Base-by-base conservation (phyloP, 2,329 filamentous ascomycete genomes). In the Cordyceps cicadae region DNA sequence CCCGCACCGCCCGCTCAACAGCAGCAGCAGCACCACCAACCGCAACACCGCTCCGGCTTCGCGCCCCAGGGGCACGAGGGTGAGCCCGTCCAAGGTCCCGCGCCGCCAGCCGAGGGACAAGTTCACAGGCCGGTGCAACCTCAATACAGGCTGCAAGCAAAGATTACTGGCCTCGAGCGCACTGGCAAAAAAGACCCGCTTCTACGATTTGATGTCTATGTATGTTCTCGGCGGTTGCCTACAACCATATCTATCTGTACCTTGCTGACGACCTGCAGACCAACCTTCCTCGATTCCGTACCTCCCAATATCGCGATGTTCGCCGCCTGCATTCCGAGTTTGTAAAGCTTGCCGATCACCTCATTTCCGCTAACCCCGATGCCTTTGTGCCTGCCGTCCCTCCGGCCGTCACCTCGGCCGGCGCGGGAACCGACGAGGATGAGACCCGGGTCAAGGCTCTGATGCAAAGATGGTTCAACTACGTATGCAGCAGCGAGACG, bases 351-450 rank as follows among this genome's bases (percentile, higher is more conserved):
- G 91, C 89, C 60, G 90, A 96, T 62, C 94, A 99, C 74, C 80
- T 99, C 61, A 92, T 97, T 72, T 97, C 93, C 26, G 92, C 93
- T n/a, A 97, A 97, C 70, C 94, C 94, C 3, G 94, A 99, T 74
- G 89, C 92, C 9, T 81, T 99, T 50, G 93, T 99, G 8, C 94
- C 94, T 3, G 92, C 93, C 11, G 92, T 99, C 0, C 94, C 94
- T 48, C 90, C 93, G n/a, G 82, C 93, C n/a, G 79, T 95, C 62
- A 97, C 94, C 8, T 92, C 92, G 8, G 94, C 94, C 32, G 94
- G 94, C 45, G 92, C 92, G 43, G 94, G 94, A 21, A 99, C 94
- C 1, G 94, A 97, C 58, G 94, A 99, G 72, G 94, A 99, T 68
- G 94, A 99, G 74, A 80, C 81, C 24, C 85, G 94, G 15, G 89